Evolutionary conservation across 441 rosid species (phyloP).

Genomic region (Gossypium laxum): DNA sequence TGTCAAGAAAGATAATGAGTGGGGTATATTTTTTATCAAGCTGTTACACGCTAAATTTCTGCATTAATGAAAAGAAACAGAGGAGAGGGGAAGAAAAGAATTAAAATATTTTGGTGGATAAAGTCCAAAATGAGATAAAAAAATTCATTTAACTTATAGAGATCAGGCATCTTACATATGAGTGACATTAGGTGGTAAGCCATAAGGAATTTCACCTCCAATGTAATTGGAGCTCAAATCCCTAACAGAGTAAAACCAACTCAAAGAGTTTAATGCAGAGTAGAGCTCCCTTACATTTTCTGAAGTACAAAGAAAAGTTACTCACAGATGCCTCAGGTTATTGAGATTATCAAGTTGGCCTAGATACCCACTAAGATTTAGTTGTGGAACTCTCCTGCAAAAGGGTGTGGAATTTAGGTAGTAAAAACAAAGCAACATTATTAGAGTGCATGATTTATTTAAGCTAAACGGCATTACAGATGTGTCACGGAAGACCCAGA

Average conservation of each 20-base stretch:
- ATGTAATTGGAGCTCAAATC: conserved; percentile 72
- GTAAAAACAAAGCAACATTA: not conserved
- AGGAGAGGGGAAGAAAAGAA: not conserved
- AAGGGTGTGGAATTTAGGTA: conserved; percentile 12
- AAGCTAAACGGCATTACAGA: conserved; percentile 35
- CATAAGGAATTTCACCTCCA: conserved; percentile 62
- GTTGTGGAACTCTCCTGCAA: conserved; percentile 47
- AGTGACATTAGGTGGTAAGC: conserved; percentile 71
- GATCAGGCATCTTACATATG: conserved; percentile 50
- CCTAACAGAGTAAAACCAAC: conserved; percentile 30
- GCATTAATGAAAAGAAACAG: conserved; percentile 13
- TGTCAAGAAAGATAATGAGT: conserved; percentile 48
- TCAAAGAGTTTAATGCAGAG: conserved; percentile 6
- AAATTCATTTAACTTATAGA: not conserved
- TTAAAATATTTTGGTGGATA: not conserved
- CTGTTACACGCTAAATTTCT: conserved; percentile 77
- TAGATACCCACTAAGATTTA: conserved; percentile 61
- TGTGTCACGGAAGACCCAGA: conserved; percentile 52
- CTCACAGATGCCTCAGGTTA: conserved; percentile 65
- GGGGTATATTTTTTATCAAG: conserved; percentile 56
- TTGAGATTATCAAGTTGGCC: conserved; percentile 56
- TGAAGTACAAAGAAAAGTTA: conserved; percentile 15
- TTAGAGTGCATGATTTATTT: conserved; percentile 2
- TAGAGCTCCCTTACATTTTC: conserved; percentile 8
- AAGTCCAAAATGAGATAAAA: not conserved